Base-by-base conservation (phyloP, 768 basidiomycete species). In the Omphalotus guepiniiformis region DNA sequence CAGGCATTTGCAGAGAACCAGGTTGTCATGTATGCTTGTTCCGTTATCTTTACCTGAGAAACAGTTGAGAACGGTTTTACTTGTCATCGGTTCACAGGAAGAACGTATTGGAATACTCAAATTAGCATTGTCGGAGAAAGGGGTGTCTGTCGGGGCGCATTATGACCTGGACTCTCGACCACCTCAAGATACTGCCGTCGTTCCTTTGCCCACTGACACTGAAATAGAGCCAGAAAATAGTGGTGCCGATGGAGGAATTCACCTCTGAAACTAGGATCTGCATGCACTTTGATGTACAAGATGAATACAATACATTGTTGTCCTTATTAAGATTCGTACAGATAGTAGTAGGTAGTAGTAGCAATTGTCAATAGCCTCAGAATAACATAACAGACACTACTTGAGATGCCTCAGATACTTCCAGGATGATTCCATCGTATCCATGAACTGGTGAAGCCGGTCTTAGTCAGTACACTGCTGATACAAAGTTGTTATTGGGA, bases 391-490 rank as follows among this genome's bases (percentile, higher is more conserved):
- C 82, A 25, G 83, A 72, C 15, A 85, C 77, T 22, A 93, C 83
- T 56, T 89, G 87, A 2, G 85, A 88, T 18, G 80, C 73, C 53
- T 88, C 85, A 9, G 85, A 81, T 11, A 85, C 84, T 56, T 93
- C 91, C 23, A 91, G 63, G 41, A 91, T 81, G 35, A 89, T 77
- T 19, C 91, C 89, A 50, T 90, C 83, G 56, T 88, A 91, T 25
- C 89, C 88, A 50, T 87, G 71, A 16, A 90, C 82, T 84, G 41
- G 0, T 21, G 18, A 25, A 40, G 32, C 19, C 9, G 8, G 13
- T n/a, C n/a, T n/a, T n/a, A n/a, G n/a, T n/a, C n/a, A n/a, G n/a
- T 9, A 9, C 11, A n/a, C n/a, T 34, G 21, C 29, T 28, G 32
- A 55, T 47, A 54, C 53, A 60, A 47, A 47, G 19, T 38, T 5